Conservation (phyloP, 257 asterid species). For the Solanum virginianum region DNA sequence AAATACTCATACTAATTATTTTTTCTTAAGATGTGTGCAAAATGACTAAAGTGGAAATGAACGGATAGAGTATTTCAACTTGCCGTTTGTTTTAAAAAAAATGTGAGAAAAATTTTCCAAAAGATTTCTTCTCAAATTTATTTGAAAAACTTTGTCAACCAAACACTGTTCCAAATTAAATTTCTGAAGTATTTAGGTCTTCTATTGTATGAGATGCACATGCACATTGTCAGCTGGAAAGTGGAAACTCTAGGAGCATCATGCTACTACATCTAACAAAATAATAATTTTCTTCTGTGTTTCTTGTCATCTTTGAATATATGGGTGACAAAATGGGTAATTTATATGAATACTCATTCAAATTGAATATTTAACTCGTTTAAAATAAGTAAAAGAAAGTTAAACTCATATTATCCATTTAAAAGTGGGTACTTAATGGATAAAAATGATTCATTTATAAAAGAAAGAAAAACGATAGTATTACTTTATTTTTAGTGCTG, state of each 20-base stretch:
- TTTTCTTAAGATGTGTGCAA: too few species aligned
- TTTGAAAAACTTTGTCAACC: not conserved
- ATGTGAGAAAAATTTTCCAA: not conserved
- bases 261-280: not conserved
- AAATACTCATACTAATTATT: too few species aligned
- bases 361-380: too few species aligned
- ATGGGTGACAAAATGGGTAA: too few species aligned
- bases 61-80: not conserved
- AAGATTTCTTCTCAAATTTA: not conserved
- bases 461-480: too few species aligned
- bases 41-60: too few species aligned
- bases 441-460: too few species aligned
- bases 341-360: too few species aligned
- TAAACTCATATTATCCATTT: too few species aligned
- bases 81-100: not conserved
- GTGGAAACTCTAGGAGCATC: not conserved
- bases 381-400: too few species aligned
- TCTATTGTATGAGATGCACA: not conserved
- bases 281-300: not conserved
- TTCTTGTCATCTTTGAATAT: not conserved
- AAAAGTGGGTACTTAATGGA: too few species aligned
- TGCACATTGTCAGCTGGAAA: not conserved
- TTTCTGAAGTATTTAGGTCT: not conserved
- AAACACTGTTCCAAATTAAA: not conserved
- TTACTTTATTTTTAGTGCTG: too few species aligned